Base-by-base conservation (phyloP, 148 eudicot species). In the Rhododendron simsii region DNA sequence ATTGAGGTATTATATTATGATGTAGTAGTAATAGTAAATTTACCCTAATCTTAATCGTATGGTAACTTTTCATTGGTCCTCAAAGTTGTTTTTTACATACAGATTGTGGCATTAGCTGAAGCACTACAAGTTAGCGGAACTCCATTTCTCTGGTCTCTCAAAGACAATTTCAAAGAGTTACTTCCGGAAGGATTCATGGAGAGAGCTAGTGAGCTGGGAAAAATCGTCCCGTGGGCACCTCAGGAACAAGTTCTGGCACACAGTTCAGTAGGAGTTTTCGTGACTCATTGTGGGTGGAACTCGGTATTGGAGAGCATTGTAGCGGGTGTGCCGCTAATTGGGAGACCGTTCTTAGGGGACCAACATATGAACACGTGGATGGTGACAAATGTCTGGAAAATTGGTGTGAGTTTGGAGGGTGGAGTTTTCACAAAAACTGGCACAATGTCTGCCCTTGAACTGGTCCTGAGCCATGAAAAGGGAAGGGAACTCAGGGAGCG, bases 251-350 rank as follows among this genome's bases (percentile, higher is more conserved):
- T 94, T 11, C 51, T 95, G 73, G 87, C 65, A 0, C 94, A 93
- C 76, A 18, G 76, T 13, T 84, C 92, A 0, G 75, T 90, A 1
- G 95, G 95, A 5, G 93, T 87, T 35, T 92, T 91, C 84, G 81
- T 94, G 37, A 95, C 94, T 2, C 98, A 95, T 11, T 90, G 94
- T 39, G 96, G 98, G 3, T 95, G 98, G 98, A 94, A 93, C 79
- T 95, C 98, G 30, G 51, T 92, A 0, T 23, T 90, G 85, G 98
- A 95, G 88, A 91, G 96, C 69, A 85, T 94, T 20, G 89, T 88
- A 26, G 80, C 73, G 0, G 91, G 94, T 10, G 94, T 95, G 84
- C 98, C 98, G 1, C 55, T 94, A 85, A 90, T 95, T 4, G 90
- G 95, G 81, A 85, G 92, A 86, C 95, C 96, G 2, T 90, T 94